A percentile compares a stretch with the other conserved stretches of the same genome.
These are phyloP conservation scores for Suhomyces pyralidae DNA, from an alignment of 805 yeast genomes.

Conservation along the genomic window DNA sequence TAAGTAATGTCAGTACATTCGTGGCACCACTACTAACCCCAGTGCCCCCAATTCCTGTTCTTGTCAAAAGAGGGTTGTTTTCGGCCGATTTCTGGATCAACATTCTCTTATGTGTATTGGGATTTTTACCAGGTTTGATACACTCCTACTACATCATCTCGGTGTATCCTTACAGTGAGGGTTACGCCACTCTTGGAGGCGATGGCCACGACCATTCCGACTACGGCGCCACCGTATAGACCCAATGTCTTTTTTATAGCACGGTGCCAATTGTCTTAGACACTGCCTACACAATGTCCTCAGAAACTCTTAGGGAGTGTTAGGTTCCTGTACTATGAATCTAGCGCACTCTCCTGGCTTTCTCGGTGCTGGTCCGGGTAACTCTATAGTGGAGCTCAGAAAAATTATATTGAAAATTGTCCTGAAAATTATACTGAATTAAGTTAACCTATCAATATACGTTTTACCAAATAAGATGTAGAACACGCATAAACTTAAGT, in stretches of 20 bases:
- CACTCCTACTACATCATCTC: conserved; percentile 80
- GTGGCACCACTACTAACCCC: conserved; percentile 6
- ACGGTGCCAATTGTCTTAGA: not conserved
- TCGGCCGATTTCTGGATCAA: conserved; percentile 70
- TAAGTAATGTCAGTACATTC: conserved; percentile 9
- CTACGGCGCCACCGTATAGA: conserved; percentile 9
- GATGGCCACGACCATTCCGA: conserved; percentile 24
- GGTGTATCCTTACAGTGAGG: conserved; percentile 53
- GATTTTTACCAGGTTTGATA: conserved; percentile 73
- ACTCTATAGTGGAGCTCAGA: not conserved
- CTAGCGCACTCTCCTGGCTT: not conserved
- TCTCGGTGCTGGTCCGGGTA: not conserved
- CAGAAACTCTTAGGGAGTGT: not conserved
- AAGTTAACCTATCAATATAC: not conserved
- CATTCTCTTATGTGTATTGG: conserved; percentile 65
- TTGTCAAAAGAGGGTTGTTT: conserved; percentile 67
- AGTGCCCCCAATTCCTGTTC: conserved; percentile 78
- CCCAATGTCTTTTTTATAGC: not conserved
- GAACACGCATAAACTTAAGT: conserved; percentile 45
- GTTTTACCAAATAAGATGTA: not conserved
- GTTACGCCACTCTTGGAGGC: conserved; percentile 25
- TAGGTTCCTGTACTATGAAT: not conserved
- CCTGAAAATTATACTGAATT: not conserved
- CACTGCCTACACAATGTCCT: not conserved
- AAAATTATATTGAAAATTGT: not conserved